Evolutionary conservation across 352 stramenopile genomes (phyloP), one percentile per base, ranked within the genome.

Genomic region (Aphanomyces euteiches): DNA sequence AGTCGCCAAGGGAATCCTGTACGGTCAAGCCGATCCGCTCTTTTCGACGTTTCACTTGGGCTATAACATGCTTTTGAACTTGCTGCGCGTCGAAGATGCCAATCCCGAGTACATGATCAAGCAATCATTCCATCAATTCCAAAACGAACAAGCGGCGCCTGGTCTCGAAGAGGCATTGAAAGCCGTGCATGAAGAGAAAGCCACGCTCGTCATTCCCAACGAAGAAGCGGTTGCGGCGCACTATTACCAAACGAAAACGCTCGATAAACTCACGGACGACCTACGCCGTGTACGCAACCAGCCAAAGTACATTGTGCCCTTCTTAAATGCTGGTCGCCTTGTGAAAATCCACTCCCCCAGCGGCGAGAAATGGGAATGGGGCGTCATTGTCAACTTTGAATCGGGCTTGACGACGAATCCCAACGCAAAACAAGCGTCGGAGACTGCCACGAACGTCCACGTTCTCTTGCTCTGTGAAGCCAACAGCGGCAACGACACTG

Each of bases 41-140:
- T 89, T 90, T 58, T 98, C 92, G 67, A 94, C 98, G 79, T 99
- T 99, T 81, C 85, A 97, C 7, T 77, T 99, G 65, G 98, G 94
- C n/a, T 99, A 98, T 79, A 98, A 97, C 66, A 99, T 99, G 96
- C 98, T 99, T 68, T 79, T 99, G 66, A 98, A 98, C 77, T 75
- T 99, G 13, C 78, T 99, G 36, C 90, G 96, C 45, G 87, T 95
- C 47, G 87, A 95, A 53, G 87, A 92, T 15, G 72, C 97, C 47
- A 96, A 80, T 2, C 84, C 97, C 39, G 88, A 96, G 72, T 90
- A 97, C 66, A 99, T 99, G 96, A 98, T 99, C 77, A 98, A 98
- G 77, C 81, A 91, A n/a, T 97, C 86, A 7, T 99, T 98, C 69
- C 97, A 92, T 21, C 93, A 99, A 76, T 98, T 98, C 76, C 92